phyloP scores from a whole-genome alignment of 2,329 filamentous ascomycete species.

The Trichoderma koningiopsis region DNA sequence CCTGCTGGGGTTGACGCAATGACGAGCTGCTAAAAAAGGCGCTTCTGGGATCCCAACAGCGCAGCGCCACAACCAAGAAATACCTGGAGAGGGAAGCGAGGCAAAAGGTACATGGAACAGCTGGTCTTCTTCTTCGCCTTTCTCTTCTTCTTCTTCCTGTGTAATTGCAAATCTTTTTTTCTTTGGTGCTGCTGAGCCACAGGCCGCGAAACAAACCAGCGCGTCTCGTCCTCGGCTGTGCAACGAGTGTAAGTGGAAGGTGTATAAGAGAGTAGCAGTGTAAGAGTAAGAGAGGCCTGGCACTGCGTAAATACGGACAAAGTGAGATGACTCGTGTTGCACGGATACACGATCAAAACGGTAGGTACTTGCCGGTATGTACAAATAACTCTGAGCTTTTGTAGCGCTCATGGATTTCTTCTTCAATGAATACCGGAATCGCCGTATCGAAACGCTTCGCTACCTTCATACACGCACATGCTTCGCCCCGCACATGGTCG shows the following conservation, averaged over 20 bases:
- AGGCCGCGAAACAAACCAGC: neutral
- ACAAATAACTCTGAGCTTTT: too few relatives aligned
- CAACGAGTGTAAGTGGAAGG: neutral
- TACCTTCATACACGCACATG: neutral
- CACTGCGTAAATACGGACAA: neutral
- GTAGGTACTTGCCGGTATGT: too few relatives aligned
- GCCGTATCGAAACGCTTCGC: neutral
- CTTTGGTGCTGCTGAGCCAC: constrained; percentile 14
- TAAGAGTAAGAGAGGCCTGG: neutral
- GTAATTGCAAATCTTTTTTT: neutral
- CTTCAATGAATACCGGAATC: neutral
- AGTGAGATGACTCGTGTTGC: constrained; percentile 1
- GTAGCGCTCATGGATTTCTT: neutral
- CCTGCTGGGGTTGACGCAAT: constrained; percentile 17
- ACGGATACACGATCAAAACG: neutral
- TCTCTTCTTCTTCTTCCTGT: neutral
- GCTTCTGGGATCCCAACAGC: neutral
- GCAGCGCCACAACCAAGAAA: neutral
- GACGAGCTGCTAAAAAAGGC: neutral
- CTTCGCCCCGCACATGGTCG: neutral
- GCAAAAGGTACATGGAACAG: neutral
- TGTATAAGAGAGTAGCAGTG: neutral
- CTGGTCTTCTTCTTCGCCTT: neutral
- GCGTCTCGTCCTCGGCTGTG: neutral
- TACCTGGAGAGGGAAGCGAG: neutral